These are phyloP conservation scores for Metschnikowia kofuensis DNA, from an alignment of 805 yeast species.

Conservation along the genomic window DNA sequence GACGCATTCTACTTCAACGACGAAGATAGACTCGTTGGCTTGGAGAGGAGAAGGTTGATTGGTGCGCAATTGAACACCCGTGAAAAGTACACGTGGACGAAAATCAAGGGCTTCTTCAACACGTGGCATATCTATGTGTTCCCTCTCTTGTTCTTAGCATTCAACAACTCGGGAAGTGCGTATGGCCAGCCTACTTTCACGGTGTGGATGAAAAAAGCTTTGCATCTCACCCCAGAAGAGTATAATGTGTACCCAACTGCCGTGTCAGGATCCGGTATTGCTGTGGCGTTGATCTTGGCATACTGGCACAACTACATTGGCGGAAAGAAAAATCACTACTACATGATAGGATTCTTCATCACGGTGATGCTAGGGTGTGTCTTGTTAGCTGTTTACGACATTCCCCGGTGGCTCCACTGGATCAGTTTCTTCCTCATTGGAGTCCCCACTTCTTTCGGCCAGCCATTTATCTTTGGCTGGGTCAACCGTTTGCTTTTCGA, in stretches of 20 bases:
- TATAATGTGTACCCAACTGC: constrained; percentile 44
- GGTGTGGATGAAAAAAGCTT: constrained; percentile 43
- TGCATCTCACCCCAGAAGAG: constrained; percentile 27
- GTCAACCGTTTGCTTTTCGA: constrained; percentile 44
- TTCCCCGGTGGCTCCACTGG: constrained; percentile 50
- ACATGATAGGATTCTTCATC: constrained; percentile 37
- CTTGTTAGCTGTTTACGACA: constrained; percentile 45
- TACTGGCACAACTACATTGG: constrained; percentile 37
- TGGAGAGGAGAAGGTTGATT: constrained; percentile 37
- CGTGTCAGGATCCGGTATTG: constrained; percentile 38
- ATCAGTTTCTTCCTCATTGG: constrained; percentile 47
- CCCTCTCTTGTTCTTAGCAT: constrained; percentile 39
- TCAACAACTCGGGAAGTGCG: constrained; percentile 35
- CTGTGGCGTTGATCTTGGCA: constrained; percentile 33
- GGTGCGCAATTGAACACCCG: constrained; percentile 40
- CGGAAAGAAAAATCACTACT: constrained; percentile 33
- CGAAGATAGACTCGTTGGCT: constrained; percentile 37
- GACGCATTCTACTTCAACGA: constrained; percentile 29
- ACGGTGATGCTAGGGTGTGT: constrained; percentile 41
- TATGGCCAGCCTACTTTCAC: constrained; percentile 41
- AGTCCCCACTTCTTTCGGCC: constrained; percentile 50
- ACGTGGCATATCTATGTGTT: constrained; percentile 50
- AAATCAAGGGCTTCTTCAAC: constrained; percentile 40
- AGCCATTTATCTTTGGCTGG: constrained; percentile 57
- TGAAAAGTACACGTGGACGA: constrained; percentile 38